A percentile compares a stretch with the other conserved stretches of the same genome.
Conservation (phyloP, 768 basidiomycete species). For the Mrakia gelida region DNA sequence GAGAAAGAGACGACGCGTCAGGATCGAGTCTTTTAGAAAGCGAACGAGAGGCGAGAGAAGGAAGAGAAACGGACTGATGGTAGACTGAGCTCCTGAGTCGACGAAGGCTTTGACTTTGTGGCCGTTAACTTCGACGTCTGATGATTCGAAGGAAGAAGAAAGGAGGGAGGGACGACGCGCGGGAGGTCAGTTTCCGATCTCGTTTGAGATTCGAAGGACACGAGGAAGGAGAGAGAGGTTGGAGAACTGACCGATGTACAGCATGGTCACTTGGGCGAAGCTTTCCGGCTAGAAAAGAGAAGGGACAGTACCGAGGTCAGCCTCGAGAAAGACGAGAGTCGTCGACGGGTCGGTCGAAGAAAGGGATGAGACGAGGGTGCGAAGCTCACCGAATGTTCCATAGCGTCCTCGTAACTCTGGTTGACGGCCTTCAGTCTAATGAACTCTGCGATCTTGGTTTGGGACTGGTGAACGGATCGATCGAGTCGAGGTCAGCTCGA, state of each 20-base stretch:
- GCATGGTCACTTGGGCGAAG: slow-evolving; percentile 93
- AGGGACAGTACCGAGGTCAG: too few relatives aligned
- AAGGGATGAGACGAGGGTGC: too few relatives aligned
- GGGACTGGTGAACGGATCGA: slow-evolving; percentile 50
- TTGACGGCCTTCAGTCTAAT: slow-evolving; percentile 82
- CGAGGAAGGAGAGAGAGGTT: not conserved
- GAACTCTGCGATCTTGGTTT: slow-evolving; percentile 85
- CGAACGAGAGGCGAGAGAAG: not conserved
- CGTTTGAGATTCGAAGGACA: not conserved
- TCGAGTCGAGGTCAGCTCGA: too few relatives aligned
- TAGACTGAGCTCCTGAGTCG: slow-evolving; percentile 94
- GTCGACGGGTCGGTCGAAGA: not conserved
- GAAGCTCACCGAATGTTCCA: slow-evolving; percentile 60
- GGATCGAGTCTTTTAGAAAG: too few relatives aligned
- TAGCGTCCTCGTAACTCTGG: slow-evolving; percentile 89
- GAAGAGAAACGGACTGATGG: slow-evolving; percentile 69
- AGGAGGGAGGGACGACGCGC: slow-evolving; percentile 14
- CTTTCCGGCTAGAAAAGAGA: slow-evolving; percentile 58
- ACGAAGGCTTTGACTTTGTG: slow-evolving; percentile 91
- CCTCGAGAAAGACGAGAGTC: too few relatives aligned
- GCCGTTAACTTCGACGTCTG: slow-evolving; percentile 82
- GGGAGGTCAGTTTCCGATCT: not conserved
- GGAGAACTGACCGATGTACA: slow-evolving; percentile 59
- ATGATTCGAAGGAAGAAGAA: slow-evolving; percentile 45
- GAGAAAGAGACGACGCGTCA: slow-evolving; percentile 13